Conservation (phyloP, 345 rosid genomes). For the Citrus cavaleriei region DNA sequence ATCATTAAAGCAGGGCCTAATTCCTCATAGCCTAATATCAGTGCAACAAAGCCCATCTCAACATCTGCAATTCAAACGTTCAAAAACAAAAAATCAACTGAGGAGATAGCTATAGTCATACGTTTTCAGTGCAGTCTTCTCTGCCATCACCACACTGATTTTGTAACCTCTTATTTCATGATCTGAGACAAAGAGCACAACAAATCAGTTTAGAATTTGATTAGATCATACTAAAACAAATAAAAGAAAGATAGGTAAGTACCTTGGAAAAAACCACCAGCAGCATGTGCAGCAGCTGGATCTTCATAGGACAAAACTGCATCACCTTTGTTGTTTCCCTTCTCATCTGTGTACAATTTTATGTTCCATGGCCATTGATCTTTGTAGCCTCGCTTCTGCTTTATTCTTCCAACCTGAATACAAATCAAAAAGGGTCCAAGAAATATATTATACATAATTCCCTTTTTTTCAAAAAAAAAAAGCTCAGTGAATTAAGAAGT, state of each 20-base stretch:
- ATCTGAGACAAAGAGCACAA: slow-evolving; percentile 41
- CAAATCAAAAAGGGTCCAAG: background rate
- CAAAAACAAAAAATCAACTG: background rate
- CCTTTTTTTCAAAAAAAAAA: background rate
- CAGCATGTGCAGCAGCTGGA: slow-evolving; percentile 92
- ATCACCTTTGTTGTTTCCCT: slow-evolving; percentile 89
- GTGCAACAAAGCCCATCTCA: background rate
- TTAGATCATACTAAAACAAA: background rate
- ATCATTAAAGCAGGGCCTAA: background rate
- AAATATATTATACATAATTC: background rate
- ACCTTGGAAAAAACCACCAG: slow-evolving; percentile 91
- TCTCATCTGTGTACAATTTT: slow-evolving; percentile 89
- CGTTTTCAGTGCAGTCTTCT: slow-evolving; percentile 73
- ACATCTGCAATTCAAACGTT: background rate
- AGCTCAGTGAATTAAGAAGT: background rate
- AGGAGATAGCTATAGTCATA: slow-evolving; percentile 60
- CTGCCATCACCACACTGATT: slow-evolving; percentile 90
- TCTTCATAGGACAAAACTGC: slow-evolving; percentile 91
- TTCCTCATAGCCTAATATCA: background rate
- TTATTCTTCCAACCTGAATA: slow-evolving; percentile 83
- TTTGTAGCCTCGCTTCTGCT: slow-evolving; percentile 96
- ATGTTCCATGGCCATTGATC: slow-evolving; percentile 99
- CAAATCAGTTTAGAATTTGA: background rate
- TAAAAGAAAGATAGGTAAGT: slow-evolving; percentile 14
- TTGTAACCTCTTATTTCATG: slow-evolving; percentile 77